phyloP scores from a whole-genome alignment of 139 green algal species.

The Klebsormidium nitens region DNA sequence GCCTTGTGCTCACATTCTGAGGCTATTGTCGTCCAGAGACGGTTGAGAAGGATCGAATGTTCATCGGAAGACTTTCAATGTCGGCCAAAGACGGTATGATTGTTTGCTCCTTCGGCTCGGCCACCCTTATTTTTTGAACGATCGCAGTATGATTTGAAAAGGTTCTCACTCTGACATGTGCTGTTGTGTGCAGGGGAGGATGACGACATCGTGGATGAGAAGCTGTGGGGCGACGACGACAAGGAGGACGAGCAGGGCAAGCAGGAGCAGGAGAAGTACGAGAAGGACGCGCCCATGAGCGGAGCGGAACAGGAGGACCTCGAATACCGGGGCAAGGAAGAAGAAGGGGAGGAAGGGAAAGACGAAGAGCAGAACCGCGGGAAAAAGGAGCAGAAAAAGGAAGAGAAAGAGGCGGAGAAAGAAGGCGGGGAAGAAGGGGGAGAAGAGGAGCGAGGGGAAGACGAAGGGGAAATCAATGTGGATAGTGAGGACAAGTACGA shows the following conservation, averaged over 20 bases:
- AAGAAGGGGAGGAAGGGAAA: constrained; percentile 36
- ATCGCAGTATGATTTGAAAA: too few species aligned
- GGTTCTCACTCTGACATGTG: too few species aligned
- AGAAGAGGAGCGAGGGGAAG: constrained; percentile 36
- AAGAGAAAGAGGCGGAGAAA: background rate
- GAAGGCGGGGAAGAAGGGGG: constrained; percentile 23
- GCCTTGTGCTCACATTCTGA: too few species aligned
- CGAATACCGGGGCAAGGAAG: constrained; percentile 20
- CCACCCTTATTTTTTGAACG: too few species aligned
- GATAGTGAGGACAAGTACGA: constrained; percentile 40
- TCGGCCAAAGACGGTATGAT: too few species aligned
- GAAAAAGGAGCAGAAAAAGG: constrained; percentile 24
- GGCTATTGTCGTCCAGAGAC: too few species aligned
- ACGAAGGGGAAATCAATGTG: constrained; percentile 16
- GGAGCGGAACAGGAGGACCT: constrained; percentile 28
- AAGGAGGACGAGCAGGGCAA: constrained; percentile 43
- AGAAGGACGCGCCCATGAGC: constrained; percentile 48
- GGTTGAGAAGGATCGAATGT: too few species aligned
- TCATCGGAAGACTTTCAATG: too few species aligned
- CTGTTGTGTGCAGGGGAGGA: too few species aligned
- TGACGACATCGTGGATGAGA: constrained; percentile 84
- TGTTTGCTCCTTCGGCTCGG: background rate
- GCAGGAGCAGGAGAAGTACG: constrained; percentile 54
- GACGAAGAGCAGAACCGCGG: constrained; percentile 36
- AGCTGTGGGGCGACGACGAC: constrained; percentile 67